Base-by-base conservation (phyloP, 805 yeast genomes). In the Clavispora carvajalis region DNA sequence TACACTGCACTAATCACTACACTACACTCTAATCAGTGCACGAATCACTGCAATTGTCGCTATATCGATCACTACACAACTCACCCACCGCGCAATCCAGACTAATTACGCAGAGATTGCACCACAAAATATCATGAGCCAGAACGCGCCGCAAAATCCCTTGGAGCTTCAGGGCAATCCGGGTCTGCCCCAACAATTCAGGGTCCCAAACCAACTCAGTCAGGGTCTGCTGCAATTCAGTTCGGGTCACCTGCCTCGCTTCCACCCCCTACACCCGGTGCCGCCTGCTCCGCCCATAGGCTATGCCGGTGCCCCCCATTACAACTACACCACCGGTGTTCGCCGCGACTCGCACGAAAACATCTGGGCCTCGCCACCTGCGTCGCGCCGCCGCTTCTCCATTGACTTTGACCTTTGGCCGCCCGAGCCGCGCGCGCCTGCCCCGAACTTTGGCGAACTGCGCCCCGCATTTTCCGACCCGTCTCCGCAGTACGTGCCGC, bases 281-380 rank as follows among this genome's bases (percentile, higher is more conserved):
- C 23, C 23, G 11, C 23, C 23, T 5, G 23, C 23, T 7, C n/a
- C n/a, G n/a, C n/a, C n/a, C n/a, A n/a, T n/a, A 11, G 31, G 19
- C 12, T 16, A 28, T 12, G 18, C 37, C 16, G n/a, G 25, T 17
- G 8, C 30, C 19, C 31, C 24, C 24, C 23, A 30, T 18, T 11
- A 21, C 34, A 29, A 30, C 21, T 28, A 31, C 24, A 23, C 35
- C 18, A 13, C 38, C 7, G 34, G 10, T 22, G 22, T 21, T 7
- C 36, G 47, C 35, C 25, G 39, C 24, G 38, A 38, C 21, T 39
- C 37, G 22, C 19, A 34, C 21, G 35, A 39, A 22, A 46, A 40
- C 33, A 42, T 45, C 40, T 41, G 45, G 34, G 43, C 47, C n/a
- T 30, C 44, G 7, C 28, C 28, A 18, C 21, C 31, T 17, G 12